Percentiles rank a stretch among this genome's conserved stretches.
Evolutionary conservation across 2,329 filamentous ascomycete species (phyloP).

Genomic region (Zelopaecilomyces penicillatus): DNA sequence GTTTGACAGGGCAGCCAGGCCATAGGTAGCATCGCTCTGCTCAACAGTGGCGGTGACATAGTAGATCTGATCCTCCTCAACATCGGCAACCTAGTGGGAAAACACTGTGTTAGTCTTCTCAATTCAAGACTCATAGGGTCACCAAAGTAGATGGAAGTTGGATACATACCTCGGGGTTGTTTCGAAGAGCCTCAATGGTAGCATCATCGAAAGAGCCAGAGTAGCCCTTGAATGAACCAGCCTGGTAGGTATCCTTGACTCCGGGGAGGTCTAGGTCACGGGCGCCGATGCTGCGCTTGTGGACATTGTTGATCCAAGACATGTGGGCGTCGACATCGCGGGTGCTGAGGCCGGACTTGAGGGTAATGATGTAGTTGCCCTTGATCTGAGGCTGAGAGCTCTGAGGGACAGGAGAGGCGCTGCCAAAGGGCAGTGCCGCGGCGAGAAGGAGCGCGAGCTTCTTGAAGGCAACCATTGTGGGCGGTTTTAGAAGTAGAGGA

Average conservation of each 20-base stretch:
- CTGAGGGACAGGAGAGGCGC: conserved; percentile 6
- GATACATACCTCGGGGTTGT: conserved; percentile 29
- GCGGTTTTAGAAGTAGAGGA: background rate
- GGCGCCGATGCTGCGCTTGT: conserved; percentile 23
- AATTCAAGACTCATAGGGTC: background rate
- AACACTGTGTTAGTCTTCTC: background rate
- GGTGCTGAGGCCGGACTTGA: conserved; percentile 27
- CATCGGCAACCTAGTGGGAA: conserved; percentile 19
- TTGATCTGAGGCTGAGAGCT: conserved; percentile 13
- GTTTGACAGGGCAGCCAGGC: conserved; percentile 37
- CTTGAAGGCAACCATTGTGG: conserved; percentile 13
- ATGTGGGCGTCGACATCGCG: conserved; percentile 27
- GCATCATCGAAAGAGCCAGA: conserved; percentile 31
- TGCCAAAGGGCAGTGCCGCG: conserved; percentile 3
- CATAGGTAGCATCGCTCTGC: conserved; percentile 33
- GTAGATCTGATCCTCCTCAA: conserved; percentile 23
- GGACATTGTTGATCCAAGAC: conserved; percentile 22
- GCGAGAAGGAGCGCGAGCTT: conserved; percentile 12
- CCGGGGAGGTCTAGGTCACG: conserved; percentile 25
- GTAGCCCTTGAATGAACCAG: conserved; percentile 31
- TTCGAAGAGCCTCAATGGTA: conserved; percentile 32
- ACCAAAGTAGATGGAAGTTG: background rate
- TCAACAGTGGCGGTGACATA: conserved; percentile 18
- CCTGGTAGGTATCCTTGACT: conserved; percentile 22
- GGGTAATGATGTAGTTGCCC: conserved; percentile 38